A percentile compares a stretch with the other conserved stretches of the same genome.
These are phyloP conservation scores for Toxicodendron radicans DNA, from an alignment of 345 rosid species.

Conservation along the genomic window DNA sequence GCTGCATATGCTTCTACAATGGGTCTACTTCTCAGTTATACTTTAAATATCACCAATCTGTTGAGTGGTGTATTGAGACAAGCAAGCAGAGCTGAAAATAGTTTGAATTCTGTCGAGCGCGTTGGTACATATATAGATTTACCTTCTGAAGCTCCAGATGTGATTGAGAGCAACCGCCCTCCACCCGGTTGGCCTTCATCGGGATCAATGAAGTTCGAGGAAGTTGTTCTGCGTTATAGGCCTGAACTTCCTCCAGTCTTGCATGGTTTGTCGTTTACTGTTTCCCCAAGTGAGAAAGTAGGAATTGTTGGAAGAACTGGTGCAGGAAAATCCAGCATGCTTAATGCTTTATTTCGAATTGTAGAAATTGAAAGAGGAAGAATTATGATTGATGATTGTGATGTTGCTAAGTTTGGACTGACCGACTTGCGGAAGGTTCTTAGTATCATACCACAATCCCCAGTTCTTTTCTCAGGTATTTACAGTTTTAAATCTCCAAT, in stretches of 20 bases:
- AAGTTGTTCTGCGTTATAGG: conserved; percentile 79
- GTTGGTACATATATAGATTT: conserved; percentile 83
- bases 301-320: conserved; percentile 99
- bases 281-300: conserved; percentile 73
- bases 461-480: conserved; percentile 92
- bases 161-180: conserved; percentile 66
- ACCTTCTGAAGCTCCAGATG: conserved; percentile 81
- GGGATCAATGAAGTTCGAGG: conserved; percentile 74
- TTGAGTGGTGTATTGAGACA: conserved; percentile 80
- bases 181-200: conserved; percentile 83
- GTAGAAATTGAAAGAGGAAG: conserved; percentile 84
- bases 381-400: conserved; percentile 66
- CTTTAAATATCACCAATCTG: conserved; percentile 74
- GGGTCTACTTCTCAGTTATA: conserved; percentile 94
- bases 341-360: conserved; percentile 86
- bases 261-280: conserved; percentile 65
- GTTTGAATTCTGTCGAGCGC: conserved; percentile 93
- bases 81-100: conserved; percentile 93
- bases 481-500: not conserved
- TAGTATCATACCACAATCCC: conserved; percentile 89
- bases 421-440: conserved; percentile 77
- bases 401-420: conserved; percentile 65
- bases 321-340: conserved; percentile 93
- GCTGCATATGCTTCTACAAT: conserved; percentile 76
- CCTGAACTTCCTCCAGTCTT: conserved; percentile 92